phyloP scores from a whole-genome alignment of 176 grass and related monocot species.

The Musa acuminata region DNA sequence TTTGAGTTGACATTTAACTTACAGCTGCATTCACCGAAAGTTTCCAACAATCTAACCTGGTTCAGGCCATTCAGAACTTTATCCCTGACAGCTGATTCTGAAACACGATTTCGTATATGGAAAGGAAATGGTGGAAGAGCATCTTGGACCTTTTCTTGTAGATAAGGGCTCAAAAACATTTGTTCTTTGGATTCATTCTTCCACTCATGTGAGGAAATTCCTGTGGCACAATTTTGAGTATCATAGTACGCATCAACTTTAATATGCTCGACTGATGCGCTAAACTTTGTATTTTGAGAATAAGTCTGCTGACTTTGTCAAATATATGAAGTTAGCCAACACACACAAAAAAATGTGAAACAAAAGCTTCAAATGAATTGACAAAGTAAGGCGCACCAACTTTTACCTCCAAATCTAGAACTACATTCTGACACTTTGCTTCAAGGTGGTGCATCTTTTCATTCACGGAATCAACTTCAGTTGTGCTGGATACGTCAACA shows the following conservation, averaged over 20 bases:
- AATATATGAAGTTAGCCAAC: slow-evolving; percentile 17
- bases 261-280: slow-evolving; percentile 46
- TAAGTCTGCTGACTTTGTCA: slow-evolving; percentile 65
- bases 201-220: not conserved
- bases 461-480: slow-evolving; percentile 32
- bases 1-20: slow-evolving; percentile 47
- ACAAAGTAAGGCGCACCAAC: slow-evolving; percentile 11
- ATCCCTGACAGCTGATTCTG: slow-evolving; percentile 7
- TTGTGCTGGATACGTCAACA: slow-evolving; percentile 39
- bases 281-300: slow-evolving; percentile 57
- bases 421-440: slow-evolving; percentile 56
- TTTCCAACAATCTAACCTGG: slow-evolving; percentile 70
- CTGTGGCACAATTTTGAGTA: slow-evolving; percentile 21
- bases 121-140: slow-evolving; percentile 55
- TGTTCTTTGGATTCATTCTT: slow-evolving; percentile 10
- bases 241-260: slow-evolving; percentile 69
- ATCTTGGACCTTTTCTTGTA: slow-evolving; percentile 63
- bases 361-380: slow-evolving; percentile 26
- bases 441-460: slow-evolving; percentile 73
- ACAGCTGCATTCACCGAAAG: slow-evolving; percentile 60
- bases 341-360: slow-evolving; percentile 8
- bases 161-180: slow-evolving; percentile 50
- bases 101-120: slow-evolving; percentile 25
- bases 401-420: slow-evolving; percentile 68
- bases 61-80: slow-evolving; percentile 29